Base-by-base conservation (phyloP, 2,329 filamentous ascomycete species). In the Alternaria dauci region DNA sequence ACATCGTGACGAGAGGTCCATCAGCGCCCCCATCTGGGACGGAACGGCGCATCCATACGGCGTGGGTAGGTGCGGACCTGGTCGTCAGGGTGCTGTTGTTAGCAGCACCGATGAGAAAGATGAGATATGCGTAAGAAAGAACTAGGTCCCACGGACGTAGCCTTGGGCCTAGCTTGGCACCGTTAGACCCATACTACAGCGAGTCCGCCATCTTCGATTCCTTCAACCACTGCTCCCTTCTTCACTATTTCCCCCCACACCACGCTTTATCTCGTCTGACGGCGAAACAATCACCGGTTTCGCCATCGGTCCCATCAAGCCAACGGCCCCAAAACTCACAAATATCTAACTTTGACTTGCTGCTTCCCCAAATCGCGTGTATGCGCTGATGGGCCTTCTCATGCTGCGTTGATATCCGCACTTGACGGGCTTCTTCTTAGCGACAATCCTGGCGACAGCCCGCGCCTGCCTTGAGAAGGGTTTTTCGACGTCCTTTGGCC, bases 331-430 rank as follows among this genome's bases (percentile, higher is more conserved):
- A 47, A 56, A 48, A 47, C 53, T 39, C 41, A 48, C 52, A 58
- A 66, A 58, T 59, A 58, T 50, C 59, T 47, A 47, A 65, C 62
- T 67, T 63, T 60, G 42, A 58, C 63, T 55, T 55, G 57, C 63
- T 60, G 41, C 66, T 57, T 65, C 53, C 54, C 61, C 64, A 59
- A 71, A 71, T 67, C 63, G 68, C 61, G 62, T 76, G 71, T 70
- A 72, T 76, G 71, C 74, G 74, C 75, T 68, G 63, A 73, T 67
- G 61, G 68, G 67, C 70, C 64, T 67, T 71, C 69, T 66, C 65
- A 78, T 78, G 73, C 72, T 72, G 69, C 71, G 68, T 73, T 76
- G 76, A 78, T 76, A 76, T 72, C 68, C 72, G 61, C 63, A 63
- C 58, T 68, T 68, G 51, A 67, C 69, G 68, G 72, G 67, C 69